A percentile compares a stretch with the other conserved stretches of the same genome.
phyloP scores from a whole-genome alignment of 768 basidiomycete species.

The Trametes elegans region DNA sequence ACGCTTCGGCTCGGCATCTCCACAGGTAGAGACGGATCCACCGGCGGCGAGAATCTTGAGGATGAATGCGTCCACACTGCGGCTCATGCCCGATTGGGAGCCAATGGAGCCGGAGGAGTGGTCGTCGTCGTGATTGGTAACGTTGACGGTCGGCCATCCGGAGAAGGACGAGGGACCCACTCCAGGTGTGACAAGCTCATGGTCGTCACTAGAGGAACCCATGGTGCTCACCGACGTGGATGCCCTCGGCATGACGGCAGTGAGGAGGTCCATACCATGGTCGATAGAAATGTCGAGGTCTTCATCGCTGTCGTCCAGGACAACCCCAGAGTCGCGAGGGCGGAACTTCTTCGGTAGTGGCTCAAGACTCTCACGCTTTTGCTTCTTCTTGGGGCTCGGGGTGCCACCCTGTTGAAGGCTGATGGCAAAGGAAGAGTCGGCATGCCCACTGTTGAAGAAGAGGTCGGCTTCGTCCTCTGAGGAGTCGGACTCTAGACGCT shows the following conservation, averaged over 20 bases:
- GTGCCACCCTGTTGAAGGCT: conserved; percentile 50
- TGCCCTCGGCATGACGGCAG: conserved; percentile 47
- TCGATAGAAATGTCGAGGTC: conserved; percentile 12
- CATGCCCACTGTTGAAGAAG: conserved; percentile 38
- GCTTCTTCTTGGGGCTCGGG: conserved; percentile 49
- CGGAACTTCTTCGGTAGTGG: conserved; percentile 64
- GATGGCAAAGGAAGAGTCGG: conserved; percentile 54
- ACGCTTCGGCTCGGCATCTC: conserved; percentile 47
- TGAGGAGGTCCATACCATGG: conserved; percentile 22
- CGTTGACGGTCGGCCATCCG: conserved; percentile 58
- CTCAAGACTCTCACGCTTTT: conserved; percentile 27
- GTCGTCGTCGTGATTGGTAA: conserved; percentile 28
- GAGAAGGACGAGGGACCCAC: conserved; percentile 50
- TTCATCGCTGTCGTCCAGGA: conserved; percentile 51
- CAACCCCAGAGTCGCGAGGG: conserved; percentile 66
- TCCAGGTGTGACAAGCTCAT: conserved; percentile 71
- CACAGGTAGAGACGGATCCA: conserved; percentile 43
- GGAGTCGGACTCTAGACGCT: conserved; percentile 21
- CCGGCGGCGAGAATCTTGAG: conserved; percentile 62
- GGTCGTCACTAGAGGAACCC: conserved; percentile 56
- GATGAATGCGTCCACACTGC: conserved; percentile 65
- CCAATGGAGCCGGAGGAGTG: conserved; percentile 23
- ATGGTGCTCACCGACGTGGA: conserved; percentile 68
- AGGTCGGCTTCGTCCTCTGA: conserved; percentile 26
- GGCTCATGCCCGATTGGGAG: conserved; percentile 23